Evolutionary conservation across 1,139 yeast species (phyloP), one percentile per base, ranked within the genome.

Genomic region (Blastobotrys proliferans): DNA sequence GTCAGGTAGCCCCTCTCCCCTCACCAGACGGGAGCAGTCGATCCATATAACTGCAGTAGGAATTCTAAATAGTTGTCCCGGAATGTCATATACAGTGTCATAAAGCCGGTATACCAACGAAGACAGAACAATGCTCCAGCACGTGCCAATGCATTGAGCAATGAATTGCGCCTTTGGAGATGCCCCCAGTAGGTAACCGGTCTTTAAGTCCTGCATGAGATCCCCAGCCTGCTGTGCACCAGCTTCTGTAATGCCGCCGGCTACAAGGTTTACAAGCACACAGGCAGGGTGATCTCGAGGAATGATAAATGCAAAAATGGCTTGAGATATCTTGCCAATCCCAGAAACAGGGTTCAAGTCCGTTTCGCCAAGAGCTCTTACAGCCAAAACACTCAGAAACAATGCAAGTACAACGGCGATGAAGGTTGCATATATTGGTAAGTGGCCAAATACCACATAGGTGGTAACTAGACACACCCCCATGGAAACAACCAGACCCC

Each of bases 181-280:
- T 0, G 97, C 97, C 9, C 95, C 95, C 3, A 92, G 60, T 40
- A 92, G 64, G 63, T 86, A 94, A 0, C 98, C 97, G 0, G 98
- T 90, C 61, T 92, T 92, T 54, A 90, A 71, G 64, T 92, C 98
- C 69, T 92, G 97, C 95, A 90, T 86, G 58, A 92, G 70, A 65
- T 92, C 98, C 13, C 98, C 98, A 1, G 97, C 97, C 64, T 92
- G 98, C 64, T 92, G 97, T 2, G 98, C 97, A 6, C 98, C 97
- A 1, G 98, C 97, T 65, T 92, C 98, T 1, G 97, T 94, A 26
- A 92, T 81, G 6, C 96, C 97, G 13, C 98, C 98, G 2, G 97
- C 96, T 2, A 92, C 82, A 43, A 92, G 69, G 60, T 92, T 92
- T 40, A 88, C 80, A 31, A 92, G 68, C 3, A 92, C 84, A 13